Conservation (phyloP, 2,329 filamentous ascomycete species). For the Fusarium fujikuroi region DNA sequence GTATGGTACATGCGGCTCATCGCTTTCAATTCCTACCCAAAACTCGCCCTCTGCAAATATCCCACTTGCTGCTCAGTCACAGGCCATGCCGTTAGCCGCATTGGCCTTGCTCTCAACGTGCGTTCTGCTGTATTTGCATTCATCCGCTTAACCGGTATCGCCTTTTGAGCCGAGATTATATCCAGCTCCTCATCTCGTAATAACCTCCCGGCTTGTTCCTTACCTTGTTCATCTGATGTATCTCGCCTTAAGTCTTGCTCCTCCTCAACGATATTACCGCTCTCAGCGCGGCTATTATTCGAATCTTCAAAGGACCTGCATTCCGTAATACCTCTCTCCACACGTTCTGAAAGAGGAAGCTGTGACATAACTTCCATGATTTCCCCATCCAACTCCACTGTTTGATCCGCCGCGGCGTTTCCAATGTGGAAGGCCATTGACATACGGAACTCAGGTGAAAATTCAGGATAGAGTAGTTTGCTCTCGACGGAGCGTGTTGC, state of each 20-base stretch:
- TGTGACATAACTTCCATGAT: constrained; percentile 18
- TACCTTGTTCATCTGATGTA: background rate
- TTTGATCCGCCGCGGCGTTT: constrained; percentile 31
- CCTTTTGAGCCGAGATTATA: background rate
- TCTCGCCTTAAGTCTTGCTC: background rate
- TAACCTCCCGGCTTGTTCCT: background rate
- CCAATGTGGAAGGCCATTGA: constrained; percentile 47
- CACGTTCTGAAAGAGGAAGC: constrained; percentile 1
- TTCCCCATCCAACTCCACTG: constrained; percentile 40
- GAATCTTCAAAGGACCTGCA: constrained; percentile 23
- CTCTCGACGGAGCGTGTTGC: constrained; percentile 49
- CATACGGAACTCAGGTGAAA: constrained; percentile 43
- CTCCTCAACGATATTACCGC: background rate
- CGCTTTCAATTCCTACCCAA: constrained; percentile 6
- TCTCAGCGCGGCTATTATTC: background rate
- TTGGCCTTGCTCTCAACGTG: constrained; percentile 16
- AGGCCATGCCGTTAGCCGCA: constrained; percentile 33
- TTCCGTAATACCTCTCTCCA: constrained; percentile 8
- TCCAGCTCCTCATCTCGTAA: constrained; percentile 4
- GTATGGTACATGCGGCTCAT: constrained; percentile 30
- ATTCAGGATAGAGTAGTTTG: constrained; percentile 48
- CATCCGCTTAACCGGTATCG: constrained; percentile 15
- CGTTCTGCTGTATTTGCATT: constrained; percentile 2
- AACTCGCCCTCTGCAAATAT: constrained; percentile 28
- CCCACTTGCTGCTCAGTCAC: constrained; percentile 22